Evolutionary conservation across 139 green algal species (phyloP).

Genomic region (Chlamydomonas asymmetrica): DNA sequence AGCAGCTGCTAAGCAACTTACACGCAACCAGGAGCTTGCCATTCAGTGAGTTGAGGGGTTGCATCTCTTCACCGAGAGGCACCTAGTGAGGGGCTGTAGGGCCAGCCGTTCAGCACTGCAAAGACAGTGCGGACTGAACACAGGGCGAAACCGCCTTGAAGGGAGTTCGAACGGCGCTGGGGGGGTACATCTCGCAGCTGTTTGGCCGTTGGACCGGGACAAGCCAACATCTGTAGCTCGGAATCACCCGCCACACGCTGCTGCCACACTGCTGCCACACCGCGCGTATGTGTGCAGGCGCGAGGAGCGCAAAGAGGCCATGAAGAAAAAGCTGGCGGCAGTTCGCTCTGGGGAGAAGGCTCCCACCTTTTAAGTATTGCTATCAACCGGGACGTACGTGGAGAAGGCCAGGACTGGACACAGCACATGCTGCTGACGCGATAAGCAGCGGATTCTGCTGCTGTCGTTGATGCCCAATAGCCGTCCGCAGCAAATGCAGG

Average conservation of each 20-base stretch:
- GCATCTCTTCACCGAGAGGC: too few relatives aligned
- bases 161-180: too few relatives aligned
- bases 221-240: background rate
- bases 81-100: too few relatives aligned
- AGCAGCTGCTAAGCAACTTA: background rate
- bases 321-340: background rate
- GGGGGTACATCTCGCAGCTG: background rate
- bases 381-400: too few relatives aligned
- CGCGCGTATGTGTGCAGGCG: background rate
- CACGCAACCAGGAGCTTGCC: background rate
- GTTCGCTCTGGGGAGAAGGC: conserved; percentile 3
- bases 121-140: too few relatives aligned
- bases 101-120: background rate
- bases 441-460: too few relatives aligned
- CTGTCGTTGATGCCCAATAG: too few relatives aligned
- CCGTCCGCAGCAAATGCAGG: too few relatives aligned
- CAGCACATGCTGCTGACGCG: too few relatives aligned
- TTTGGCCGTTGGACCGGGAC: background rate
- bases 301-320: conserved; percentile 22
- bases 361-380: conserved; percentile 7
- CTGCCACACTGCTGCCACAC: background rate
- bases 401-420: too few relatives aligned
- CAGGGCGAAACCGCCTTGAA: too few relatives aligned
- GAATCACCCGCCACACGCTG: background rate
- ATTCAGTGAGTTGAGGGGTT: conserved; percentile 9